These are phyloP conservation scores for Aspergillus quadricinctus DNA, from an alignment of 2,329 filamentous ascomycete species.

Conservation along the genomic window DNA sequence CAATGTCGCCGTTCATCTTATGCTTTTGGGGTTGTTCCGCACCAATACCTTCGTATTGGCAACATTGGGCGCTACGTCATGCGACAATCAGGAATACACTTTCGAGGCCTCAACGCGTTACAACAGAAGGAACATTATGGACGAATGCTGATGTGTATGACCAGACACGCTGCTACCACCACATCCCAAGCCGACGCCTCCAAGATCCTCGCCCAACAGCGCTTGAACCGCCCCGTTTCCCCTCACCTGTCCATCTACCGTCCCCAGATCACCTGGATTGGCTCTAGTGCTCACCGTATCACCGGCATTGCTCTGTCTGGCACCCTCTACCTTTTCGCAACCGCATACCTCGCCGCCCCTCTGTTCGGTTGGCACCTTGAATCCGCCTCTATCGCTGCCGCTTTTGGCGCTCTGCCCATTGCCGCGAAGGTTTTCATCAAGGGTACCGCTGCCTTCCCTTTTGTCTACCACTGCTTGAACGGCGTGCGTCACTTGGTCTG, in stretches of 20 bases:
- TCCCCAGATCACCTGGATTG: constrained; percentile 79
- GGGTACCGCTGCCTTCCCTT: constrained; percentile 56
- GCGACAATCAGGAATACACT: background rate
- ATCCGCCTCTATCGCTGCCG: constrained; percentile 58
- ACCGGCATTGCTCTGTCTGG: constrained; percentile 72
- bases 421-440: constrained; percentile 58
- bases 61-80: constrained; percentile 25
- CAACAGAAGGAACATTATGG: background rate
- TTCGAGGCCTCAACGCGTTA: background rate
- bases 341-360: constrained; percentile 76
- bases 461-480: constrained; percentile 65
- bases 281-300: constrained; percentile 72
- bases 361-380: constrained; percentile 68
- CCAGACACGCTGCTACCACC: constrained; percentile 29
- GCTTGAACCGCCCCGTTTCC: constrained; percentile 72
- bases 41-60: background rate
- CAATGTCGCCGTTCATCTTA: background rate
- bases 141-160: constrained; percentile 8
- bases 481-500: constrained; percentile 68
- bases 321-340: constrained; percentile 72
- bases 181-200: constrained; percentile 30
- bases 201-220: constrained; percentile 72
- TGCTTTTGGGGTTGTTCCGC: background rate
- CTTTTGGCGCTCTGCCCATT: constrained; percentile 59
- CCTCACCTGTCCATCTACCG: constrained; percentile 86